Evolutionary conservation across 306 rosid genomes (phyloP).

Genomic region (Senna siamea): DNA sequence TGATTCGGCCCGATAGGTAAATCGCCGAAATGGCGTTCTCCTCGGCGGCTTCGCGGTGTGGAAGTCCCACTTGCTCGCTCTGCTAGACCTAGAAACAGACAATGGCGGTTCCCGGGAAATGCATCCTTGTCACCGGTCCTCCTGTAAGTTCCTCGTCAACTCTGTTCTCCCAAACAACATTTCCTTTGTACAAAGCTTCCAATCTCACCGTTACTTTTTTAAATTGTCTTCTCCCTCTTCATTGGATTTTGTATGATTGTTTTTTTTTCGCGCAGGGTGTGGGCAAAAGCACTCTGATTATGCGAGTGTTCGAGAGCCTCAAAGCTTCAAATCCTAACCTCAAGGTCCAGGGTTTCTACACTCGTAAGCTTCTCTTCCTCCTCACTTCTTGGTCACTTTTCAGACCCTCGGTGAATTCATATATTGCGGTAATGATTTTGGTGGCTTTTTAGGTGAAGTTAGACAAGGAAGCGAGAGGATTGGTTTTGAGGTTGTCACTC

Average conservation of each 20-base stretch:
- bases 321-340: slow-evolving; percentile 60
- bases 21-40: background rate
- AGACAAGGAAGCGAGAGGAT: slow-evolving; percentile 60
- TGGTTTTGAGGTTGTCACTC: slow-evolving; percentile 80
- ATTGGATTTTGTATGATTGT: background rate
- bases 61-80: background rate
- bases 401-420: background rate
- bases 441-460: slow-evolving; percentile 65
- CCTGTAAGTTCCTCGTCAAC: slow-evolving; percentile 52
- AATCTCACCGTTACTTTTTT: background rate
- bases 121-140: slow-evolving; percentile 75
- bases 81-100: background rate
- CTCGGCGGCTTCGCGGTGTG: background rate
- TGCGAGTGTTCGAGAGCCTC: slow-evolving; percentile 62
- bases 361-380: slow-evolving; percentile 50
- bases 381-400: background rate
- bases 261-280: slow-evolving; percentile 57
- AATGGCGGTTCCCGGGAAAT: slow-evolving; percentile 63
- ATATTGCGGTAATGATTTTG: background rate
- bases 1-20: background rate
- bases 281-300: slow-evolving; percentile 76
- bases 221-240: background rate
- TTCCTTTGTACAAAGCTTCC: background rate
- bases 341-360: slow-evolving; percentile 82
- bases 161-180: background rate